Conservation (phyloP, 2,329 filamentous ascomycete species). For the Truncatella angustata region DNA sequence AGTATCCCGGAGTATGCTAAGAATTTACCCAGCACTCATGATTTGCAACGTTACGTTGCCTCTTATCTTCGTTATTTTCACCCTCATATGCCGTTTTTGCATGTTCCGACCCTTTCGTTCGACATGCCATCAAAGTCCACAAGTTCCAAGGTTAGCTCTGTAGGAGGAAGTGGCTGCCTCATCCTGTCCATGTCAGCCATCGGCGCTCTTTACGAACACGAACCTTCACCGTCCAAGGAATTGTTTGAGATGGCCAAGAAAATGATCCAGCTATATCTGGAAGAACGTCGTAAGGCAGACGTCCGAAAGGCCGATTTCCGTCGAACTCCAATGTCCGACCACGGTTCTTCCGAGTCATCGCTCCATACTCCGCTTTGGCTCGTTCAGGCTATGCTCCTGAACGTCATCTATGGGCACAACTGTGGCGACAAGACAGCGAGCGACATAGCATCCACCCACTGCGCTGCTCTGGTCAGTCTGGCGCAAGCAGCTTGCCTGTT, state of each 20-base stretch:
- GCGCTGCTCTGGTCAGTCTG: slow-evolving; percentile 84
- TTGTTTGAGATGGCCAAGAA: slow-evolving; percentile 93
- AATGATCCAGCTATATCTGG: slow-evolving; percentile 90
- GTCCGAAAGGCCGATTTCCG: slow-evolving; percentile 64
- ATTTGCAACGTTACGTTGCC: slow-evolving; percentile 86
- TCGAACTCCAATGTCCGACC: slow-evolving; percentile 46
- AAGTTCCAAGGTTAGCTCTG: slow-evolving; percentile 56
- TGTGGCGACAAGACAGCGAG: slow-evolving; percentile 88
- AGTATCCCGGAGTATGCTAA: slow-evolving; percentile 50
- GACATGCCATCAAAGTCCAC: slow-evolving; percentile 70
- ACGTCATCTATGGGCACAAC: slow-evolving; percentile 93
- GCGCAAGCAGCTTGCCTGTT: slow-evolving; percentile 81
- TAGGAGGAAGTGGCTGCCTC: slow-evolving; percentile 81
- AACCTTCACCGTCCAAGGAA: slow-evolving; percentile 75
- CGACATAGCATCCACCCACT: slow-evolving; percentile 90
- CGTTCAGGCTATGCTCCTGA: slow-evolving; percentile 94
- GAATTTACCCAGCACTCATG: slow-evolving; percentile 73
- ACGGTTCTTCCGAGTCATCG: slow-evolving; percentile 54
- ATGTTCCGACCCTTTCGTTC: slow-evolving; percentile 88
- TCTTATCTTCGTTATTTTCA: slow-evolving; percentile 92
- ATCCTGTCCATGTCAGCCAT: slow-evolving; percentile 85
- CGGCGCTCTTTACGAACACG: slow-evolving; percentile 75
- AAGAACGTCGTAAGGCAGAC: slow-evolving; percentile 84
- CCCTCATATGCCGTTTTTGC: slow-evolving; percentile 90
- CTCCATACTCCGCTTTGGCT: slow-evolving; percentile 87